phyloP scores from a whole-genome alignment of 352 stramenopile species.

The Globisporangium yorkense region DNA sequence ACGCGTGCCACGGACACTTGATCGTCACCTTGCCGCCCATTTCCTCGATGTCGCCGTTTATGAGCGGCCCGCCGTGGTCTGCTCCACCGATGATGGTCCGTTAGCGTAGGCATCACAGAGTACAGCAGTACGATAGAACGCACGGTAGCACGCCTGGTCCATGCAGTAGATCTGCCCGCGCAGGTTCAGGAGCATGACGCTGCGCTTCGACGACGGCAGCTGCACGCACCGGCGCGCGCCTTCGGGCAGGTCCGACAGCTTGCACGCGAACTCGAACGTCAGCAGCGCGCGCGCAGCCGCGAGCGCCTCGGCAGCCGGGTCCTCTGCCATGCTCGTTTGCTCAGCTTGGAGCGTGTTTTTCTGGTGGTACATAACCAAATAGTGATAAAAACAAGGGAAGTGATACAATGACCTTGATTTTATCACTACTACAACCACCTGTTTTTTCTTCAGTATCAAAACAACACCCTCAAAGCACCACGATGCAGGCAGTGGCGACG shows the following conservation, averaged over 20 bases:
- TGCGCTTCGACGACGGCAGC: constrained; percentile 59
- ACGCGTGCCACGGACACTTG: constrained; percentile 85
- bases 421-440: too few relatives aligned
- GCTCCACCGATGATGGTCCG: background rate
- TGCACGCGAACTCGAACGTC: constrained; percentile 65
- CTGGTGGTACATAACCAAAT: background rate
- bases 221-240: constrained; percentile 47
- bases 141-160: constrained; percentile 85
- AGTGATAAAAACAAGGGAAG: too few relatives aligned
- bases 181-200: constrained; percentile 65
- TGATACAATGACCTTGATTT: too few relatives aligned
- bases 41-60: constrained; percentile 83
- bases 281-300: constrained; percentile 29
- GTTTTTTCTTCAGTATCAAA: too few relatives aligned
- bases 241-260: constrained; percentile 45
- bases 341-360: background rate
- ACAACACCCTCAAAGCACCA: too few relatives aligned
- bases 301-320: constrained; percentile 5
- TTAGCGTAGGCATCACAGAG: background rate
- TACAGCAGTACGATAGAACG: constrained; percentile 2
- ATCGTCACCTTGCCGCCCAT: constrained; percentile 69
- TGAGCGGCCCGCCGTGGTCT: constrained; percentile 78
- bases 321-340: background rate
- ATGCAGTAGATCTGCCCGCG: constrained; percentile 72
- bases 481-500: background rate